Conservation (phyloP, 345 rosid genomes). For the Citrus australasica region DNA sequence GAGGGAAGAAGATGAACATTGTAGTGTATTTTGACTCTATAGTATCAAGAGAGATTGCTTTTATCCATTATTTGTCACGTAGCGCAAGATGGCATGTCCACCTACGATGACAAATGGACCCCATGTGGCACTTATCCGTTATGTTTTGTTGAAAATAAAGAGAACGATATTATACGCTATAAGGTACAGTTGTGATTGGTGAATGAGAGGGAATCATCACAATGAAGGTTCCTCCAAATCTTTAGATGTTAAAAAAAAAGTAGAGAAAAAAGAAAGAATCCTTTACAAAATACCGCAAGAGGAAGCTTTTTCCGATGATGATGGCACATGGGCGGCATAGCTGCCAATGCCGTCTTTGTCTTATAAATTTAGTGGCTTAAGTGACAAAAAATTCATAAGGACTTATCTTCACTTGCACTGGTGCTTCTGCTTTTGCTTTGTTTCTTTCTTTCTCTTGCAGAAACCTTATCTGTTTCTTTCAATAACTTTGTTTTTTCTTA, state of each 20-base stretch:
- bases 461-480: neutral
- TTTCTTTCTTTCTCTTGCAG: slow-evolving; percentile 1
- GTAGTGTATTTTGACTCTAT: slow-evolving; percentile 15
- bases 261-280: neutral
- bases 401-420: neutral
- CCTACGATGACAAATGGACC: slow-evolving; percentile 41
- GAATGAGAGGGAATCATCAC: slow-evolving; percentile 8
- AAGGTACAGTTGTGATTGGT: slow-evolving; percentile 14
- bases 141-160: slow-evolving; percentile 13
- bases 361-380: slow-evolving; percentile 19
- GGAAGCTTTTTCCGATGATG: slow-evolving; percentile 1
- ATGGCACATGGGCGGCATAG: slow-evolving; percentile 39
- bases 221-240: slow-evolving; percentile 16
- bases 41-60: slow-evolving; percentile 9
- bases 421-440: neutral
- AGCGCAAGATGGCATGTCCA: slow-evolving; percentile 17
- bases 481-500: neutral
- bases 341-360: slow-evolving; percentile 19
- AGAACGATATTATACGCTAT: neutral
- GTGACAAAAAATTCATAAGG: neutral
- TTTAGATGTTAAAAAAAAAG: neutral
- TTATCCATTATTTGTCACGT: slow-evolving; percentile 22
- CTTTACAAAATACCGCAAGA: neutral
- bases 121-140: slow-evolving; percentile 49
- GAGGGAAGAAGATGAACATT: neutral